Evolutionary conservation across 352 stramenopile genomes (phyloP).

Genomic region (Thalassiosira mediterranea): DNA sequence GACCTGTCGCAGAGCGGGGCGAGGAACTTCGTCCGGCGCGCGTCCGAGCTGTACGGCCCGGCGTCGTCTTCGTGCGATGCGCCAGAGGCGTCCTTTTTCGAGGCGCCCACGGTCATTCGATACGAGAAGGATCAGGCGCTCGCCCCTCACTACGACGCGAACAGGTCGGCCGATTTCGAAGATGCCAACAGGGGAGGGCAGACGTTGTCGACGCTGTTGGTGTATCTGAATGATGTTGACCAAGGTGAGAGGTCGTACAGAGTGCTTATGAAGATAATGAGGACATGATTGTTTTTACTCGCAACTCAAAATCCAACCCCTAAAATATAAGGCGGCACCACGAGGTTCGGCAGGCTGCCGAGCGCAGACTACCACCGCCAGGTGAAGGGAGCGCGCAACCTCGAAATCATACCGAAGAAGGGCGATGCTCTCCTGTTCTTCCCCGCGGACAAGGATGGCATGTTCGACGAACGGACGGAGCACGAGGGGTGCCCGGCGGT

Average conservation of each 20-base stretch:
- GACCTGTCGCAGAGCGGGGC: slow-evolving; percentile 61
- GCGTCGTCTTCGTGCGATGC: slow-evolving; percentile 22
- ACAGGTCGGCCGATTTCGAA: slow-evolving; percentile 70
- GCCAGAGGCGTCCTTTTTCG: slow-evolving; percentile 56
- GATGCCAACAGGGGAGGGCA: slow-evolving; percentile 80
- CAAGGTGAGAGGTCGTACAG: slow-evolving; percentile 27
- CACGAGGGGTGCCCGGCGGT: slow-evolving; percentile 77
- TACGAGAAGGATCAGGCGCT: slow-evolving; percentile 79
- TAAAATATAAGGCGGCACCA: slow-evolving; percentile 42
- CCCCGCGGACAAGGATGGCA: slow-evolving; percentile 71
- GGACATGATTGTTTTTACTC: no score
- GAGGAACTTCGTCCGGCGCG: slow-evolving; percentile 61
- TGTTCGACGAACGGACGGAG: slow-evolving; percentile 80
- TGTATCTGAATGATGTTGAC: slow-evolving; percentile 84
- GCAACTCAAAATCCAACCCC: not conserved
- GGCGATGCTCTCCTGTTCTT: slow-evolving; percentile 84
- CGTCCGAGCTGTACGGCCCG: slow-evolving; percentile 58
- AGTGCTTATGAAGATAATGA: not conserved
- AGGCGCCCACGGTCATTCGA: slow-evolving; percentile 82
- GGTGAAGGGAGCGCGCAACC: slow-evolving; percentile 35
- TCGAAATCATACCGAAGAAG: slow-evolving; percentile 69
- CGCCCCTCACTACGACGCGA: slow-evolving; percentile 83
- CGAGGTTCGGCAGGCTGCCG: slow-evolving; percentile 67
- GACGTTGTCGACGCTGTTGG: slow-evolving; percentile 77
- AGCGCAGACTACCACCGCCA: slow-evolving; percentile 30